A percentile compares a stretch with the other conserved stretches of the same genome.
These are phyloP conservation scores for Secale cereale DNA, from an alignment of 176 grass and related monocot genomes.

Conservation along the genomic window DNA sequence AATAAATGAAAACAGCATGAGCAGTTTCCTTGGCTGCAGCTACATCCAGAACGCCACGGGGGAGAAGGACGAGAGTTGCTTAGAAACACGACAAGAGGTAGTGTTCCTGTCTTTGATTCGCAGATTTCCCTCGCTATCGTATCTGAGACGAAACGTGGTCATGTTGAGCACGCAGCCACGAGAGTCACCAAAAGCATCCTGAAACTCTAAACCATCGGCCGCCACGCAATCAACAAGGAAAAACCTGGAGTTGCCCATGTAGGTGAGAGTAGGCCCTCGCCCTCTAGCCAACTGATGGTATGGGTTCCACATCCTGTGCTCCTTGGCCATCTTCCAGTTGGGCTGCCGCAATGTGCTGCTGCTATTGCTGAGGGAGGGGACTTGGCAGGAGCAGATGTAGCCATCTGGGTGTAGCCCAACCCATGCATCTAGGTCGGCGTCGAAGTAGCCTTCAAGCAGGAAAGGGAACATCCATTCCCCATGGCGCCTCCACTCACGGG, in stretches of 20 bases:
- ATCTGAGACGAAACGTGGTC: not conserved
- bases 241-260: not conserved
- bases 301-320: not conserved
- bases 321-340: not conserved
- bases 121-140: not conserved
- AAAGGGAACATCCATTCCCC: not conserved
- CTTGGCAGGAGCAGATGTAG: not conserved
- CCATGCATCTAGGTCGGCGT: not conserved
- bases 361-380: not conserved
- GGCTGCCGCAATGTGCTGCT: not conserved
- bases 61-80: not conserved
- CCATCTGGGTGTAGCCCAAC: not conserved
- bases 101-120: not conserved
- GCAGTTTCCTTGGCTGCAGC: not conserved
- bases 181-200: not conserved
- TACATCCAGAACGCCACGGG: not conserved
- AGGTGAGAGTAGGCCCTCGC: not conserved
- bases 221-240: not conserved
- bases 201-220: not conserved
- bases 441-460: not conserved
- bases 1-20: not conserved
- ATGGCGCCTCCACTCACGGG: not conserved
- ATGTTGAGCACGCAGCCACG: not conserved
- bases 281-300: not conserved
- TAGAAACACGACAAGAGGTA: not conserved